These are phyloP conservation scores for Trichoderma guizhouense DNA, from an alignment of 2,329 filamentous ascomycete genomes.

Conservation along the genomic window DNA sequence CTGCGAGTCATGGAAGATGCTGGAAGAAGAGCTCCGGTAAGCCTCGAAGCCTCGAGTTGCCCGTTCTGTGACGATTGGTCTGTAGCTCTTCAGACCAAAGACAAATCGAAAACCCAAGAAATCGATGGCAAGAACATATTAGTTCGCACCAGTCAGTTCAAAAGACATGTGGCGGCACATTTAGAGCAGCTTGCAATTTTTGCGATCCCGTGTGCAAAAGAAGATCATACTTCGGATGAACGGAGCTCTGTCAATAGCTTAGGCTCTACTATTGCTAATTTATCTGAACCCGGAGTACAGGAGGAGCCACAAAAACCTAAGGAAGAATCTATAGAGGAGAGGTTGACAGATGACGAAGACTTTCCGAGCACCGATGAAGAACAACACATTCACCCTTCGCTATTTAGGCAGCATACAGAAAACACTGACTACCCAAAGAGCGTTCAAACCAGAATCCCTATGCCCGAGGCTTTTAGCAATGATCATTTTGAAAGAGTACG, in stretches of 20 bases:
- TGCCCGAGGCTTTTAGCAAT: no score
- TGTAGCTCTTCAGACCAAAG: neutral
- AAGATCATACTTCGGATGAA: neutral
- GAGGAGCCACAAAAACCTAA: neutral
- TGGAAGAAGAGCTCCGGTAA: neutral
- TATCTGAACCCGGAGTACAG: neutral
- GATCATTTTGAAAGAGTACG: no score
- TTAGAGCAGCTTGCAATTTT: neutral
- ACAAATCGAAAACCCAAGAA: rapidly evolving
- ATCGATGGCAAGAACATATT: rapidly evolving
- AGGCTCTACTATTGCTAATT: neutral
- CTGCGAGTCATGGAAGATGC: neutral
- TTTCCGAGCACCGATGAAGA: neutral
- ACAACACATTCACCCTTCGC: no score
- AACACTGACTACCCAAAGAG: no score
- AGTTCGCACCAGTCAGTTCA: neutral
- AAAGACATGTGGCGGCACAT: neutral
- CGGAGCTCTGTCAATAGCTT: neutral
- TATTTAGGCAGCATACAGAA: no score
- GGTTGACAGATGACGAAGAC: neutral
- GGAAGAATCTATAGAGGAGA: rapidly evolving
- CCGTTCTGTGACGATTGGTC: neutral
- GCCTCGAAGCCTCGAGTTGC: neutral
- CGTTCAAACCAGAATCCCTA: no score
- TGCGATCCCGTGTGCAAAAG: neutral